phyloP scores from a whole-genome alignment of 2,329 filamentous ascomycete species.

The Alternaria alternata region DNA sequence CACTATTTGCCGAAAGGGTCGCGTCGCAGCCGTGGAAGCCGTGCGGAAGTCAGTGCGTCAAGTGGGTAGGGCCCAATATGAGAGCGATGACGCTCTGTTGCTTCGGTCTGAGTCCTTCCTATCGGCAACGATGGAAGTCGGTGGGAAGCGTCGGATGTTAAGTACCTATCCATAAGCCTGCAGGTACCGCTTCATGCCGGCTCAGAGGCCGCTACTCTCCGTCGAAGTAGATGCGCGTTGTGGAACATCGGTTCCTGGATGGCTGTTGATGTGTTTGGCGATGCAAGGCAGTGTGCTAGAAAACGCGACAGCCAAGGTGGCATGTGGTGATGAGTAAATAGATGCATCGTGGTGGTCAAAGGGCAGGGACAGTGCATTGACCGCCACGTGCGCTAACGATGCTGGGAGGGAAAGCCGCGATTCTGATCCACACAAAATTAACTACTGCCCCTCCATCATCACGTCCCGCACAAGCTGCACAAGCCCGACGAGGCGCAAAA shows the following conservation, averaged over 20 bases:
- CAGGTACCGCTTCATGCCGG: constrained; percentile 15
- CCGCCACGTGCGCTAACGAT: constrained; percentile 27
- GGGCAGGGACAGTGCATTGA: constrained; percentile 15
- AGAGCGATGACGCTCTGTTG: background rate
- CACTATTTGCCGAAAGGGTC: constrained; percentile 9
- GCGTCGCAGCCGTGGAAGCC: background rate
- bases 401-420: constrained; percentile 21
- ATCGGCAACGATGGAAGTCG: background rate
- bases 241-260: background rate
- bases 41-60: background rate
- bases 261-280: background rate
- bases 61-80: background rate
- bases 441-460: constrained; percentile 25
- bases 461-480: constrained; percentile 37
- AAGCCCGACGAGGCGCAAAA: constrained; percentile 37
- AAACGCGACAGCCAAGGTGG: background rate
- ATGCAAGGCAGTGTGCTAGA: background rate
- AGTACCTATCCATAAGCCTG: constrained; percentile 1
- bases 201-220: background rate
- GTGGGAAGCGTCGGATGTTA: background rate
- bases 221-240: background rate
- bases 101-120: background rate
- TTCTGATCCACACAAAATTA: constrained; percentile 28
- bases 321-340: constrained; percentile 1
- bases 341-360: background rate